A percentile compares a stretch with the other conserved stretches of the same genome.
These are phyloP conservation scores for Melaleuca alternifolia DNA, from an alignment of 345 rosid species.

Conservation along the genomic window DNA sequence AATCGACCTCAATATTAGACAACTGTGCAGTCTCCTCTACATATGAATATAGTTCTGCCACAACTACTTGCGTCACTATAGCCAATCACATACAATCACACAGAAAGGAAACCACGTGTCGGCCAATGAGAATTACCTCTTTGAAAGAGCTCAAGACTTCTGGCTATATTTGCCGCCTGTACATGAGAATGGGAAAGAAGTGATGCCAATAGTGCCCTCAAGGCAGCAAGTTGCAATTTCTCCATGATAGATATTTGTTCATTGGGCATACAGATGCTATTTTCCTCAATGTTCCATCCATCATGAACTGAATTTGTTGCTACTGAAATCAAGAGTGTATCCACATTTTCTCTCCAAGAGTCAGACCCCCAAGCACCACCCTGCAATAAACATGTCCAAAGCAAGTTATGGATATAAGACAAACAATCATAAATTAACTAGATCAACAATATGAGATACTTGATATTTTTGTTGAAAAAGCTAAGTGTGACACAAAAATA, in stretches of 20 bases:
- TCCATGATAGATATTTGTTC: slow-evolving; percentile 16
- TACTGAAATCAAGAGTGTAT: slow-evolving; percentile 40
- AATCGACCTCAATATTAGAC: neutral
- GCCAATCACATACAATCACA: neutral
- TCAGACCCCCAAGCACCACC: slow-evolving; percentile 62
- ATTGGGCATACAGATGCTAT: slow-evolving; percentile 15
- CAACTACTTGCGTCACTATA: neutral
- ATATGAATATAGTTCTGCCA: neutral
- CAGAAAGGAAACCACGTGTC: neutral
- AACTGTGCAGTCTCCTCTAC: neutral
- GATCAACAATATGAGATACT: neutral
- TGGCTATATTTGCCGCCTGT: slow-evolving; percentile 54
- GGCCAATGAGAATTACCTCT: slow-evolving; percentile 37
- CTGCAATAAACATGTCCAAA: slow-evolving; percentile 19
- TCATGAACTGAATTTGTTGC: slow-evolving; percentile 50
- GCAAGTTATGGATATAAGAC: neutral
- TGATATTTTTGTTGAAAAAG: neutral
- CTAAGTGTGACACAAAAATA: neutral
- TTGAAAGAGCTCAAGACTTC: slow-evolving; percentile 61
- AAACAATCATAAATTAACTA: neutral
- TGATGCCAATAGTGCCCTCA: slow-evolving; percentile 64
- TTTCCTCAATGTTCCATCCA: slow-evolving; percentile 17
- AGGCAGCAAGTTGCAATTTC: slow-evolving; percentile 67
- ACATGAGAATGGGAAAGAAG: slow-evolving; percentile 54
- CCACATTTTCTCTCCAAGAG: slow-evolving; percentile 57